phyloP scores from a whole-genome alignment of 2,329 filamentous ascomycete genomes.

The Penicillium brasilianum region DNA sequence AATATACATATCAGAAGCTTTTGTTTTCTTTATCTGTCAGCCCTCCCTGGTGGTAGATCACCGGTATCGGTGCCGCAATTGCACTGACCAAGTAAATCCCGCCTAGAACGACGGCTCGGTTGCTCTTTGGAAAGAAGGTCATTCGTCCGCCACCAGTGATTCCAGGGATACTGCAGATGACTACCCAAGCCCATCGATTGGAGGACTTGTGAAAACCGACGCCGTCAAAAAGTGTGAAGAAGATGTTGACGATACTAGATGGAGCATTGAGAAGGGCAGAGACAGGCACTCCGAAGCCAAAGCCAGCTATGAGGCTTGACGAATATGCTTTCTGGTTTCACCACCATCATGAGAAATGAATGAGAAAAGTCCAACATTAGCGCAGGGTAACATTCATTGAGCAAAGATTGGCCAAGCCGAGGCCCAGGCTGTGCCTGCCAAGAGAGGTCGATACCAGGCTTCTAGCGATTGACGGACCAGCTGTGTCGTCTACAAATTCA shows the following conservation, averaged over 20 bases:
- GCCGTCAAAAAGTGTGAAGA: background rate
- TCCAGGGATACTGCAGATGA: background rate
- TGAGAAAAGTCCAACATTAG: too few species aligned
- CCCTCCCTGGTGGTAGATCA: background rate
- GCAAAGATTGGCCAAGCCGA: too few species aligned
- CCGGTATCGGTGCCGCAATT: background rate
- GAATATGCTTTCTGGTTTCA: background rate
- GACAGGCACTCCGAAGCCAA: background rate
- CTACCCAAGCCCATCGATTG: background rate
- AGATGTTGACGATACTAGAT: background rate
- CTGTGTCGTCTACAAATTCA: too few species aligned
- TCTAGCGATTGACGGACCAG: too few species aligned
- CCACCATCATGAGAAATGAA: too few species aligned
- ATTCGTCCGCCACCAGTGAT: background rate
- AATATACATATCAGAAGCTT: too few species aligned
- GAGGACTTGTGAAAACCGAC: background rate
- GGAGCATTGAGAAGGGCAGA: background rate
- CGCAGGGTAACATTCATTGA: too few species aligned
- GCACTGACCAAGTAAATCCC: background rate
- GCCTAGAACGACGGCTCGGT: background rate
- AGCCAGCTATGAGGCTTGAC: background rate
- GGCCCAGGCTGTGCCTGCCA: too few species aligned
- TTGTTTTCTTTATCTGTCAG: too few species aligned
- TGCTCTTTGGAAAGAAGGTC: constrained; percentile 1
- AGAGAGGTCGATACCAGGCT: too few species aligned